Evolutionary conservation across 805 yeast genomes (phyloP).

Genomic region (Wickerhamiella parazyma): DNA sequence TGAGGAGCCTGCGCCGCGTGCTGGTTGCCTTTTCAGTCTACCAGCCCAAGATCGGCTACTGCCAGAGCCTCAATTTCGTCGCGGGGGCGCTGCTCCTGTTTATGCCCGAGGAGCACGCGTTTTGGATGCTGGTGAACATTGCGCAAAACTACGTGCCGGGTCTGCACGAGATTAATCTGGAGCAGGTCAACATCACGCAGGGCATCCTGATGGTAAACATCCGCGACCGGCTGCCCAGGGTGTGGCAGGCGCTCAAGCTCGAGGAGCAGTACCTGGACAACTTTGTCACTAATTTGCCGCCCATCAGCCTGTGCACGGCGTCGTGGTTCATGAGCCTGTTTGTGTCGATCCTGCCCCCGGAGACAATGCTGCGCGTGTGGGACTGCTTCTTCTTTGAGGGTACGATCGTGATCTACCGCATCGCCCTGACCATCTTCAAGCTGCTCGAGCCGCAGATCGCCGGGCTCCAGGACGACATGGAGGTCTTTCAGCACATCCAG

Average conservation of each 20-base stretch:
- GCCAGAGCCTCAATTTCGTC: conserved; percentile 86
- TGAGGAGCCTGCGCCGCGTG: conserved; percentile 64
- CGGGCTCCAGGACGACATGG: conserved; percentile 35
- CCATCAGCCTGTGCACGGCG: conserved; percentile 83
- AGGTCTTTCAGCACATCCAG: conserved; percentile 73
- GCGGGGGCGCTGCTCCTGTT: conserved; percentile 77
- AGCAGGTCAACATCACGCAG: conserved; percentile 91
- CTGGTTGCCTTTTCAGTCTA: conserved; percentile 71
- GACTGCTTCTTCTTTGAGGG: conserved; percentile 91
- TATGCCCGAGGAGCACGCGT: conserved; percentile 78
- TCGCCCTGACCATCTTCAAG: conserved; percentile 68
- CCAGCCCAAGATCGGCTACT: conserved; percentile 85
- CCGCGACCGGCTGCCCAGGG: conserved; percentile 66
- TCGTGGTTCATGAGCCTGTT: conserved; percentile 98
- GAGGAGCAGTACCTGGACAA: conserved; percentile 31
- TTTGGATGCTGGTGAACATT: conserved; percentile 91
- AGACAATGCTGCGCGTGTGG: conserved; percentile 81
- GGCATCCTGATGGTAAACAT: conserved; percentile 84
- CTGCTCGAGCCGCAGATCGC: conserved; percentile 53
- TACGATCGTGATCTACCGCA: conserved; percentile 69
- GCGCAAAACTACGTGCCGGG: conserved; percentile 81
- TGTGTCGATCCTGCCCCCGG: conserved; percentile 81
- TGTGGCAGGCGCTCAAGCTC: conserved; percentile 48
- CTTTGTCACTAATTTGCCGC: conserved; percentile 64
- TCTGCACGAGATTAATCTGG: conserved; percentile 75